Base-by-base conservation (phyloP, 306 rosid species). In the Potentilla sterilis region DNA sequence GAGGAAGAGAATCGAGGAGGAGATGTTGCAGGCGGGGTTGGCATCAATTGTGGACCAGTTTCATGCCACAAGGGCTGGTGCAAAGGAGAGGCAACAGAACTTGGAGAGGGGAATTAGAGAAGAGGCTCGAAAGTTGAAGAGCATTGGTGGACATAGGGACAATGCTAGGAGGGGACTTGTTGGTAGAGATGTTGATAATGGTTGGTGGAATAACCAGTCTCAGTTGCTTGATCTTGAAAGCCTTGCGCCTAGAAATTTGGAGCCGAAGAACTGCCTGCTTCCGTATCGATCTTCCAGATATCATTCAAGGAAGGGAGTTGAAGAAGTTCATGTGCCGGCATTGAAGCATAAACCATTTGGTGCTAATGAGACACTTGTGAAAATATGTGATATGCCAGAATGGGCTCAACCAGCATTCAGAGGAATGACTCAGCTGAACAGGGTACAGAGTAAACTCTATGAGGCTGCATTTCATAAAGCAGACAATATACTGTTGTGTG, bases 351-450 rank as follows among this genome's bases (percentile, higher is more conserved):
- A 83, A 66, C 87, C 96, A 3, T 81, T 95, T 79, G 93, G 83
- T 79, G 79, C 85, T 5, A 84, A 86, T 52, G 97, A 95, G 86
- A 92, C 77, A 65, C 83, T 90, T 67, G 67, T 95, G 7, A 92
- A 90, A 79, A 85, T 95, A 71, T 86, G 93, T 44, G 78, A 89
- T 66, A 85, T 94, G 96, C 97, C 97, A 7, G 92, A 88, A 64
- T 94, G 97, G 98, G 97, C 97, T 62, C 97, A 89, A 43, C 92
- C 96, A 3, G 97, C 98, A 47, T 94, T 94, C 77, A 87, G 80
- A 79, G 96, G 98, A 69, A 94, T 94, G 98, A 85, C 85, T 4
- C 96, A 92, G 82, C 83, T 94, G 88, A 94, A 94, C 79, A 87
- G 97, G 86, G 97, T 94, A 14, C 98, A 94, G 76, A 94, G 98